Base-by-base conservation (phyloP, 768 basidiomycete species). In the Paxillus involutus region DNA sequence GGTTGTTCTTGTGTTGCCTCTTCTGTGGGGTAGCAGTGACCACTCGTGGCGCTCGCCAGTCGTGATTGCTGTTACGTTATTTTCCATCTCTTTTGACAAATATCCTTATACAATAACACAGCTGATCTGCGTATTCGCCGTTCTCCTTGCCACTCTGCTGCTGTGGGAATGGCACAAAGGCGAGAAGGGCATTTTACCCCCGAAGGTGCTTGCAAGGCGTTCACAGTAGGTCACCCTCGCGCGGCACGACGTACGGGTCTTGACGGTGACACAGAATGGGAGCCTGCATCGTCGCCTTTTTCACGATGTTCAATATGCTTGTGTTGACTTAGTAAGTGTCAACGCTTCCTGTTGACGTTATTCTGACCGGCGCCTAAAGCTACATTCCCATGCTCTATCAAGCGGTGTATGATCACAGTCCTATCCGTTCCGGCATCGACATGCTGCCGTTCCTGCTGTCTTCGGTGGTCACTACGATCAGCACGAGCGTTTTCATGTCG, bases 361-460 rank as follows among this genome's bases (percentile, higher is more conserved):
- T 42, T 30, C 50, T 54, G 21, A 53, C 14, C 8, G 4, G 9
- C 11, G 13, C 17, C 33, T n/a, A 5, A 47, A 59, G 59, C 37
- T 63, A 63, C 36, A 49, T 64, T 30, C 63, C 61, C 6, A 42
- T 64, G 19, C 44, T 63, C 26, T 64, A 58, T 50, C 59, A 64
- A 56, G 63, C 55, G 13, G 59, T 58, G 1, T 59, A 55, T 13
- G 39, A 41, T n/a, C 61, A 60, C 50, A 63, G 52, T 37, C 32
- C 63, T 6, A 52, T 59, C 45, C 58, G 37, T 17, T 64, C 64
- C 16, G 64, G 61, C 12, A 51, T 64, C 9, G 59, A 64, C 46
- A 55, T 64, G 43, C 49, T 64, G 13, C 63, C 64, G 7, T 63
- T 59, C 46, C 19, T 66, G 17, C 36, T 66, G 6, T 51, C 49